These are phyloP conservation scores for Hypoxylon lenormandii DNA, from an alignment of 495 filamentous ascomycete genomes.

Conservation along the genomic window DNA sequence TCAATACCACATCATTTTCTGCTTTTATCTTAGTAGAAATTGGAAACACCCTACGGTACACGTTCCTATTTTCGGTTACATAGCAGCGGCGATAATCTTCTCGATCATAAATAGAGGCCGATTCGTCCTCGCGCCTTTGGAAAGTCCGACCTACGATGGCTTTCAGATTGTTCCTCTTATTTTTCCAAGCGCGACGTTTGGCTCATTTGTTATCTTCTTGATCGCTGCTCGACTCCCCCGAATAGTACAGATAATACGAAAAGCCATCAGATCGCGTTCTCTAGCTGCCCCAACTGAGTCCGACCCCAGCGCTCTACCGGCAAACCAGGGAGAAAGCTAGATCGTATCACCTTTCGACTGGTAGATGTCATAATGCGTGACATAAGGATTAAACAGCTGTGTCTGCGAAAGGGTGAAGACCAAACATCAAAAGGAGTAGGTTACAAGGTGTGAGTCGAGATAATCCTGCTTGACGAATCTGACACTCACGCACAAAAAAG, in stretches of 20 bases:
- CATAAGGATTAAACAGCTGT: no score
- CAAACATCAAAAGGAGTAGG: no score
- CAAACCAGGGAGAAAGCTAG: no score
- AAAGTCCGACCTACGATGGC: neutral
- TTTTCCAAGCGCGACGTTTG: neutral
- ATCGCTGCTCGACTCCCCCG: neutral
- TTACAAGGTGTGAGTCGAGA: no score
- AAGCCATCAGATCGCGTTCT: neutral
- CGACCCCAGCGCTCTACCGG: neutral
- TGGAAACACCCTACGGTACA: constrained; percentile 13
- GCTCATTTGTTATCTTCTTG: neutral
- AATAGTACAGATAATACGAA: constrained; percentile 3
- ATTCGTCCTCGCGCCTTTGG: neutral
- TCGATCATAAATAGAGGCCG: neutral
- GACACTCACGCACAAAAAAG: no score
- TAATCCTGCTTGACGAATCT: no score
- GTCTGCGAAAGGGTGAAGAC: no score
- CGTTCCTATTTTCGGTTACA: neutral
- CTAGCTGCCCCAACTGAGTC: neutral
- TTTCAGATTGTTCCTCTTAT: neutral
- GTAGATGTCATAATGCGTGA: no score
- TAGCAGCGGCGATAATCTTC: neutral
- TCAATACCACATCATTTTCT: constrained; percentile 3
- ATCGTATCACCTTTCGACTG: no score
- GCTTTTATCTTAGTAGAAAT: neutral